These are phyloP conservation scores for Penicillium manginii DNA, from an alignment of 495 filamentous ascomycete species.

Conservation along the genomic window DNA sequence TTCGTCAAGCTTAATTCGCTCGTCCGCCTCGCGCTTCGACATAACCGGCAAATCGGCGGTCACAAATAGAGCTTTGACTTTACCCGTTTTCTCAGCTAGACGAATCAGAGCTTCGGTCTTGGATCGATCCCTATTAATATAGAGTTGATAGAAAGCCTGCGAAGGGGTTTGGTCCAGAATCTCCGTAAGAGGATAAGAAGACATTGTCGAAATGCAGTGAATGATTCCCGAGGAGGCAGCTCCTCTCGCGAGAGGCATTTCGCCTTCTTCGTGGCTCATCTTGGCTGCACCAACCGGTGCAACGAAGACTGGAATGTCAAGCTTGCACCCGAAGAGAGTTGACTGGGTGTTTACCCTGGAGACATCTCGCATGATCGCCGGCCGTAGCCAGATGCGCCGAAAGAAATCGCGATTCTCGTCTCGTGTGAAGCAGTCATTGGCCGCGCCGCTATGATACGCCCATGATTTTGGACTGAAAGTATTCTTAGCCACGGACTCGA, in stretches of 20 bases:
- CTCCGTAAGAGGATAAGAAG: slow-evolving; percentile 60
- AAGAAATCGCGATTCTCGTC: slow-evolving; percentile 51
- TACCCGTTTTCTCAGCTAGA: slow-evolving; percentile 40
- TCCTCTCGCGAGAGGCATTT: slow-evolving; percentile 61
- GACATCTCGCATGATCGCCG: slow-evolving; percentile 70
- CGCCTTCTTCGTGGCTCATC: slow-evolving; percentile 64
- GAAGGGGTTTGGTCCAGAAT: slow-evolving; percentile 49
- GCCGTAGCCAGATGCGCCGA: slow-evolving; percentile 62
- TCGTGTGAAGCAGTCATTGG: slow-evolving; percentile 67
- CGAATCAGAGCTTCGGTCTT: slow-evolving; percentile 57
- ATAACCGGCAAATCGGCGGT: slow-evolving; percentile 86
- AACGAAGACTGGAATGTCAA: slow-evolving; percentile 63
- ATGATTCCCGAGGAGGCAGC: slow-evolving; percentile 48
- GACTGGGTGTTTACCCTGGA: slow-evolving; percentile 48
- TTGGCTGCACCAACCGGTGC: slow-evolving; percentile 70
- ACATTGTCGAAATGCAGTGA: slow-evolving; percentile 53
- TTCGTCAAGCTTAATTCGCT: slow-evolving; percentile 56
- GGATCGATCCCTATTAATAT: slow-evolving; percentile 66
- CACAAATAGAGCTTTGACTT: slow-evolving; percentile 63
- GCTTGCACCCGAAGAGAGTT: slow-evolving; percentile 57
- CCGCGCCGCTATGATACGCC: slow-evolving; percentile 75
- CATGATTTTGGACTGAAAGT: slow-evolving; percentile 65
- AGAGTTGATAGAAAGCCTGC: slow-evolving; percentile 66
- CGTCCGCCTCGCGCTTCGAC: slow-evolving; percentile 86
- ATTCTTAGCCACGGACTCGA: slow-evolving; percentile 60